Conservation (phyloP, 441 rosid species). For the Kokia cookei region DNA sequence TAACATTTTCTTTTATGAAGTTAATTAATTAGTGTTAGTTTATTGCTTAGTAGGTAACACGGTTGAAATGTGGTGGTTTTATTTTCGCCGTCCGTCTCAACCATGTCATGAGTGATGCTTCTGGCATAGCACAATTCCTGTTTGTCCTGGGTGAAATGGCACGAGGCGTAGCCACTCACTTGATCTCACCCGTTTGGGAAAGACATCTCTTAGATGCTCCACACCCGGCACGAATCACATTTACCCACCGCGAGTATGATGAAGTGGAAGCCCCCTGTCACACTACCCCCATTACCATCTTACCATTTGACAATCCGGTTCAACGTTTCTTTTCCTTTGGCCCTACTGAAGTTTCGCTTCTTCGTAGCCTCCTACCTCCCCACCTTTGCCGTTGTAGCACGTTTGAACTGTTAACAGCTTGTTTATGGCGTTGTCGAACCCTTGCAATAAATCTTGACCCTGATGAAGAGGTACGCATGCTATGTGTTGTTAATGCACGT, state of each 20-base stretch:
- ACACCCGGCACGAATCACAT: slow-evolving; percentile 24
- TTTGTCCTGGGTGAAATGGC: slow-evolving; percentile 34
- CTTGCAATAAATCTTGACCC: slow-evolving; percentile 37
- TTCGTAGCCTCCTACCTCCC: slow-evolving; percentile 18
- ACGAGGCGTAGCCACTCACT: slow-evolving; percentile 22
- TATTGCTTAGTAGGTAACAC: not conserved
- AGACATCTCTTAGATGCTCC: slow-evolving; percentile 32
- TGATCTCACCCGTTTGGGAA: slow-evolving; percentile 36
- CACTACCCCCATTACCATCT: not conserved
- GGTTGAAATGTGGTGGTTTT: slow-evolving; percentile 44
- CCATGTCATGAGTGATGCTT: slow-evolving; percentile 39
- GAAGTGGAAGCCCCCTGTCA: slow-evolving; percentile 7
- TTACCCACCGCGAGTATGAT: slow-evolving; percentile 36
- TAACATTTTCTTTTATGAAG: too few relatives aligned
- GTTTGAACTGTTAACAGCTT: slow-evolving; percentile 42
- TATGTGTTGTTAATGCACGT: slow-evolving; percentile 26
- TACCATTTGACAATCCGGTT: slow-evolving; percentile 15
- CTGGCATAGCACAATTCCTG: slow-evolving; percentile 34
- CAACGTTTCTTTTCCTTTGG: slow-evolving; percentile 44
- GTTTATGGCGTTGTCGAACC: slow-evolving; percentile 55
- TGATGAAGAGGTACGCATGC: slow-evolving; percentile 33
- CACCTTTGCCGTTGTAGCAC: slow-evolving; percentile 23
- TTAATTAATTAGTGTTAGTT: not conserved
- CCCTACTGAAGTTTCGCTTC: slow-evolving; percentile 17
- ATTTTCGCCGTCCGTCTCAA: slow-evolving; percentile 34